Evolutionary conservation across 1,284 basidiomycete species (phyloP).

Genomic region (Sporisorium graminicola): DNA sequence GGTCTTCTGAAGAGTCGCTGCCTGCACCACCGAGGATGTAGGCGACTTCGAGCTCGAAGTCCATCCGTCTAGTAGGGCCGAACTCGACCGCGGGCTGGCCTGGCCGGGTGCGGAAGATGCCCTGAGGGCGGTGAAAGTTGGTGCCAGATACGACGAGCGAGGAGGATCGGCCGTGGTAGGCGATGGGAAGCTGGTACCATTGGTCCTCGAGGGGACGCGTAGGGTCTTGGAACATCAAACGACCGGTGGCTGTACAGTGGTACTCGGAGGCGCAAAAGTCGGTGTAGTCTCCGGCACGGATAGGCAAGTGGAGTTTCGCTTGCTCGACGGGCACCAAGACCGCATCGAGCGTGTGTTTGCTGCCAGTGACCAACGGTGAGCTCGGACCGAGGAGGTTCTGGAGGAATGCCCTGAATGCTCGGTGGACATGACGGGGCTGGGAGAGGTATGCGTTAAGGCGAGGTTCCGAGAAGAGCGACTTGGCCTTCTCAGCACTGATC

Average conservation of each 20-base stretch:
- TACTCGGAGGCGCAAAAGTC: slow-evolving; percentile 48
- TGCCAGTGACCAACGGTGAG: not conserved
- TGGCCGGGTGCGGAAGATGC: slow-evolving; percentile 31
- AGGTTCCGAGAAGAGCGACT: slow-evolving; percentile 11
- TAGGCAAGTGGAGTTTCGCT: slow-evolving; percentile 29
- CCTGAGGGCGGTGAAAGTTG: slow-evolving; percentile 23
- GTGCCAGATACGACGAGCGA: slow-evolving; percentile 31
- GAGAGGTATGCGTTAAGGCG: slow-evolving; percentile 36
- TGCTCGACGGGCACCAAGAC: slow-evolving; percentile 12
- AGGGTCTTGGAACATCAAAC: slow-evolving; percentile 39
- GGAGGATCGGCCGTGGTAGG: slow-evolving; percentile 45
- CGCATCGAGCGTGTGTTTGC: not conserved
- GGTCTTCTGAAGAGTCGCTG: slow-evolving; percentile 1
- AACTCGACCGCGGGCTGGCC: slow-evolving; percentile 16
- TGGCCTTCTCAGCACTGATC: not conserved
- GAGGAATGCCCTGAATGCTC: slow-evolving; percentile 17
- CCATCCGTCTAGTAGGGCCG: slow-evolving; percentile 28
- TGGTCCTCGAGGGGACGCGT: slow-evolving; percentile 32
- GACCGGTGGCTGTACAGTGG: slow-evolving; percentile 36
- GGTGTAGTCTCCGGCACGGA: slow-evolving; percentile 45
- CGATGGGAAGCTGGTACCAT: slow-evolving; percentile 42
- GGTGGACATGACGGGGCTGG: not conserved
- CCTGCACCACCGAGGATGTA: slow-evolving; percentile 21
- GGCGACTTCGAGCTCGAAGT: slow-evolving; percentile 56
- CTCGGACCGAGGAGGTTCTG: slow-evolving; percentile 15